These are phyloP conservation scores for Auriculariales sp. DNA, from an alignment of 768 basidiomycete species.

Conservation along the genomic window DNA sequence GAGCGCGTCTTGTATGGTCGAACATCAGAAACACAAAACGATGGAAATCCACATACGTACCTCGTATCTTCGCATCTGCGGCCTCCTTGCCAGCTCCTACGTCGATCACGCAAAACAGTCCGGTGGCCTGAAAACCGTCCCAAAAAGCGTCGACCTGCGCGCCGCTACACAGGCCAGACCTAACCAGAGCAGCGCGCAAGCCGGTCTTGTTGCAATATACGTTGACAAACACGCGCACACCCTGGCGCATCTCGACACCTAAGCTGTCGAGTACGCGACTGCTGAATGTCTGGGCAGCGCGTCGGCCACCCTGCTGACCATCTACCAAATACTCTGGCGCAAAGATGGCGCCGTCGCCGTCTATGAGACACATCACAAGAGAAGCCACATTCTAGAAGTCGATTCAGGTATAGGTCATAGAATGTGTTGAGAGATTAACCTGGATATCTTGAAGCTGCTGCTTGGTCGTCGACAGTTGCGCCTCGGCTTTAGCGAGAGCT, in stretches of 20 bases:
- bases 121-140: constrained; percentile 51
- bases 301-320: constrained; percentile 43
- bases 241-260: no score
- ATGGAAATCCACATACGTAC: no score
- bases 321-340: constrained; percentile 32
- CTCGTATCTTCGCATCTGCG: constrained; percentile 63
- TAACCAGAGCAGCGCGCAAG: no score
- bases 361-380: constrained; percentile 47
- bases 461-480: neutral
- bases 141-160: constrained; percentile 49
- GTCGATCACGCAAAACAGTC: constrained; percentile 54
- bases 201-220: no score
- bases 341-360: constrained; percentile 54
- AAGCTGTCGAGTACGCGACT: no score
- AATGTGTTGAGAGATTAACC: neutral
- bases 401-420: no score
- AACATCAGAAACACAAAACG: no score
- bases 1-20: no score
- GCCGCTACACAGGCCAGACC: constrained; percentile 5
- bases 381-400: constrained; percentile 45
- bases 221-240: neutral
- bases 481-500: neutral
- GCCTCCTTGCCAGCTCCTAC: constrained; percentile 61
- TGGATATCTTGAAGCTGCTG: neutral
- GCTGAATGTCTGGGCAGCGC: constrained; percentile 38